These are phyloP conservation scores for Platanus orientalis DNA, from an alignment of 164 flowering plant genomes.

Conservation along the genomic window DNA sequence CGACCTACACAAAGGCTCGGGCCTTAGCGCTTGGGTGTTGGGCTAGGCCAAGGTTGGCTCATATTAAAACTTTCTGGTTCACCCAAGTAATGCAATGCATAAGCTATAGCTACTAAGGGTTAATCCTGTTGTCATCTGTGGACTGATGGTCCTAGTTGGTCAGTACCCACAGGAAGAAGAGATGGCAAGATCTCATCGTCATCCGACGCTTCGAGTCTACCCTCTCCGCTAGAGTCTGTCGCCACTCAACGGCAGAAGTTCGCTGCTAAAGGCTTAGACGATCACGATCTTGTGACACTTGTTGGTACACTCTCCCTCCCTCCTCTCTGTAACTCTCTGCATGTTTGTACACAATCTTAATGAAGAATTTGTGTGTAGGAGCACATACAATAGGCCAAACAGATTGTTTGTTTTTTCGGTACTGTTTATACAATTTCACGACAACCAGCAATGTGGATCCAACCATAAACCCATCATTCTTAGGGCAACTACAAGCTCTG, in stretches of 20 bases:
- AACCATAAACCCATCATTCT: conserved; percentile 36
- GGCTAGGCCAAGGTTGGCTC: no score
- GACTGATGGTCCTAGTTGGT: conserved; percentile 72
- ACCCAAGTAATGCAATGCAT: neutral
- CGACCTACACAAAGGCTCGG: no score
- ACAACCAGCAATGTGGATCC: conserved; percentile 66
- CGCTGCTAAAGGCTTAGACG: conserved; percentile 60
- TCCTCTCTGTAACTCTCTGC: conserved; percentile 3
- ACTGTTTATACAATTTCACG: conserved; percentile 71
- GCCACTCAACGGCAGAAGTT: conserved; percentile 58
- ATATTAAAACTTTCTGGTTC: no score
- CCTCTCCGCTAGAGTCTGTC: conserved; percentile 53
- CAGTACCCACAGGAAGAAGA: conserved; percentile 65
- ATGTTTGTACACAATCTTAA: neutral
- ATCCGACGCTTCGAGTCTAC: conserved; percentile 49
- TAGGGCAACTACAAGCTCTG: conserved; percentile 32
- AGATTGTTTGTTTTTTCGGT: conserved; percentile 50
- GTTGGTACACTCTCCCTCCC: conserved; percentile 41
- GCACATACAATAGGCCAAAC: conserved; percentile 80
- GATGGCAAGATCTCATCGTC: conserved; percentile 62
- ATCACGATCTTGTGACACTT: conserved; percentile 69
- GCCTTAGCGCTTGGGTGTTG: no score
- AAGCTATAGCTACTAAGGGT: neutral
- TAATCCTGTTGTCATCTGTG: conserved; percentile 11
- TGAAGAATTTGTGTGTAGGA: conserved; percentile 30